A percentile compares a stretch with the other conserved stretches of the same genome.
These are phyloP conservation scores for Heliocybe sulcata DNA, from an alignment of 1,284 basidiomycete species.

Conservation along the genomic window DNA sequence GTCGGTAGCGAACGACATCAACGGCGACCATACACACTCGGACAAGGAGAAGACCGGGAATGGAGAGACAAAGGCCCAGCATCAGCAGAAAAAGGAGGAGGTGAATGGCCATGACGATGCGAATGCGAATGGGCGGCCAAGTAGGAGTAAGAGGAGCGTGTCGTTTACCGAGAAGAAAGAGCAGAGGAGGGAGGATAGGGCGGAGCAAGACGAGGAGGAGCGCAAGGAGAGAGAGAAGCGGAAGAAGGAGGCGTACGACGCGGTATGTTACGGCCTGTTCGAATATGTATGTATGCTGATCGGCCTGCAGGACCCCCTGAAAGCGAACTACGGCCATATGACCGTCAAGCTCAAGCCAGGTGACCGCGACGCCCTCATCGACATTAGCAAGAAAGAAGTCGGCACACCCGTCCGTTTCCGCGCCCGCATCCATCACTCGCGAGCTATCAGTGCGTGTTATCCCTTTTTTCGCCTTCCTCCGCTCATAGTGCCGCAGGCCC, in stretches of 20 bases:
- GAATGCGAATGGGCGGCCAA: neutral
- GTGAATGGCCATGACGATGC: neutral
- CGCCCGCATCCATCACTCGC: conserved; percentile 56
- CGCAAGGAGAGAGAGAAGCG: conserved; percentile 23
- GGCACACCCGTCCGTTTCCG: conserved; percentile 50
- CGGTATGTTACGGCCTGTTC: conserved; percentile 24
- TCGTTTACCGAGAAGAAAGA: conserved; percentile 21
- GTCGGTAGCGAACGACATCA: neutral
- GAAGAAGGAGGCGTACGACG: conserved; percentile 39
- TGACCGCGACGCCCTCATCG: conserved; percentile 10
- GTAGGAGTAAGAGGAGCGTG: conserved; percentile 2
- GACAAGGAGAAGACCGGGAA: neutral
- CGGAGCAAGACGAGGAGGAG: conserved; percentile 16
- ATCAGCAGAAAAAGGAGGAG: neutral
- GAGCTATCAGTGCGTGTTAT: conserved; percentile 38
- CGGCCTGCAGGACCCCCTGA: conserved; percentile 42
- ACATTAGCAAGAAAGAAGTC: conserved; percentile 22
- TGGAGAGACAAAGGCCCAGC: neutral
- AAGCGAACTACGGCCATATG: conserved; percentile 58
- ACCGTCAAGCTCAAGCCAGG: conserved; percentile 22
- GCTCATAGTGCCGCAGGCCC: conserved; percentile 14
- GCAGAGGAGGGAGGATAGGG: conserved; percentile 15
- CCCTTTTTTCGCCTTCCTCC: neutral
- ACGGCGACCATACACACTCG: neutral
- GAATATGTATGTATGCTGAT: neutral